phyloP scores from a whole-genome alignment of 805 yeast genomes.

The Candida michaelii region DNA sequence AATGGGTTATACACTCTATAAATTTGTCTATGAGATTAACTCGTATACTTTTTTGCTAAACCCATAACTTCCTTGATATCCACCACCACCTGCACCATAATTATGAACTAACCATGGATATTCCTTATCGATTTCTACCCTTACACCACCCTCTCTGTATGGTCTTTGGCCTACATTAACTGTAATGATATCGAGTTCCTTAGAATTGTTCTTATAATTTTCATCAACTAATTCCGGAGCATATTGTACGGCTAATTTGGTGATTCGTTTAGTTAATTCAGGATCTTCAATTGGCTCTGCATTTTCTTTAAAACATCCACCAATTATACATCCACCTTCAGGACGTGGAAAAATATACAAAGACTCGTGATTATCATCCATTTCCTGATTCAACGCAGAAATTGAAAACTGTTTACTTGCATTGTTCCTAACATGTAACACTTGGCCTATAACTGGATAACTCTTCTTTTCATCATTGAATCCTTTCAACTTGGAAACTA shows the following conservation, averaged over 20 bases:
- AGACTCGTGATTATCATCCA: conserved; percentile 40
- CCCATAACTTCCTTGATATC: conserved; percentile 73
- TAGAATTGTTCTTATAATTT: conserved; percentile 24
- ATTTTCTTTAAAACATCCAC: conserved; percentile 44
- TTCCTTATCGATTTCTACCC: conserved; percentile 31
- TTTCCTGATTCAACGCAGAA: conserved; percentile 22
- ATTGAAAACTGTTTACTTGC: conserved; percentile 29
- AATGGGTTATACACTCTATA: too few relatives aligned
- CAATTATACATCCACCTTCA: conserved; percentile 71
- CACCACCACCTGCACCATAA: conserved; percentile 76
- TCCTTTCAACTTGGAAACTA: conserved; percentile 45
- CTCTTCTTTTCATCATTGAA: conserved; percentile 41
- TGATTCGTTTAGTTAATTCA: conserved; percentile 47
- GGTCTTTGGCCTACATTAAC: conserved; percentile 42
- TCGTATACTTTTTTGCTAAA: conserved; percentile 34
- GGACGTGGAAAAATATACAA: conserved; percentile 67
- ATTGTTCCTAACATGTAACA: conserved; percentile 50
- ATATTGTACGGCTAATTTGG: conserved; percentile 43
- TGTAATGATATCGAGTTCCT: conserved; percentile 27
- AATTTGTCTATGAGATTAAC: neutral
- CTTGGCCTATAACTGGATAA: conserved; percentile 62
- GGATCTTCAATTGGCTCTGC: conserved; percentile 30
- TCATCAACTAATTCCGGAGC: conserved; percentile 40
- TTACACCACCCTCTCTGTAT: conserved; percentile 32
- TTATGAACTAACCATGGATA: conserved; percentile 51